A percentile compares a stretch with the other conserved stretches of the same genome.
These are phyloP conservation scores for Trichoderma asperellum DNA, from an alignment of 2,329 filamentous ascomycete species.

Conservation along the genomic window DNA sequence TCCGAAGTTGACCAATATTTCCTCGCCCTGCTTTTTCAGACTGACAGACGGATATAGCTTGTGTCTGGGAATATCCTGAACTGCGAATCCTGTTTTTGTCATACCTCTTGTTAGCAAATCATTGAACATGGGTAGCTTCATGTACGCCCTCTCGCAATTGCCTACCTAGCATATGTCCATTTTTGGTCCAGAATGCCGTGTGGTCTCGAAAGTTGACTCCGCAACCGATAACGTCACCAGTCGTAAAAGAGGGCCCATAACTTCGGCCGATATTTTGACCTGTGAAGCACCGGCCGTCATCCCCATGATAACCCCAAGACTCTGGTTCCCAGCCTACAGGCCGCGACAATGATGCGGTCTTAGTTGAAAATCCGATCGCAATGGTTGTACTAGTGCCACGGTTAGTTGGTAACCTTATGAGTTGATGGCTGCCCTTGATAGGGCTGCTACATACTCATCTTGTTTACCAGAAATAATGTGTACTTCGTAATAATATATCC, in stretches of 20 bases:
- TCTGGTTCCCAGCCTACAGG: slow-evolving; percentile 69
- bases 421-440: not conserved
- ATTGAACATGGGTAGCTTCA: not conserved
- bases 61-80: slow-evolving; percentile 64
- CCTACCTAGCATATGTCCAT: slow-evolving; percentile 61
- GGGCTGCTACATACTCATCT: slow-evolving; percentile 53
- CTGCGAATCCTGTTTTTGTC: slow-evolving; percentile 69
- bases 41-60: slow-evolving; percentile 69
- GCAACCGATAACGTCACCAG: slow-evolving; percentile 65
- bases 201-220: slow-evolving; percentile 68
- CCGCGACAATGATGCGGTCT: slow-evolving; percentile 56
- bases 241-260: slow-evolving; percentile 61
- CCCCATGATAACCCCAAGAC: slow-evolving; percentile 71
- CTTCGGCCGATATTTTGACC: slow-evolving; percentile 59
- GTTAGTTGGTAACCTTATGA: slow-evolving; percentile 20
- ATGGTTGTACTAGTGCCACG: slow-evolving; percentile 57
- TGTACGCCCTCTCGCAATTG: slow-evolving; percentile 23
- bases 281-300: slow-evolving; percentile 66
- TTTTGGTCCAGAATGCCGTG: slow-evolving; percentile 71
- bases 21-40: slow-evolving; percentile 67
- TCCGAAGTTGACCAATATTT: slow-evolving; percentile 67
- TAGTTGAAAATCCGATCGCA: slow-evolving; percentile 64
- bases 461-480: slow-evolving; percentile 54
- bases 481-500: slow-evolving; percentile 92
- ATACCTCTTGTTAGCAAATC: not conserved